Evolutionary conservation across 768 basidiomycete genomes (phyloP).

Genomic region (Wakefieldia striispora): DNA sequence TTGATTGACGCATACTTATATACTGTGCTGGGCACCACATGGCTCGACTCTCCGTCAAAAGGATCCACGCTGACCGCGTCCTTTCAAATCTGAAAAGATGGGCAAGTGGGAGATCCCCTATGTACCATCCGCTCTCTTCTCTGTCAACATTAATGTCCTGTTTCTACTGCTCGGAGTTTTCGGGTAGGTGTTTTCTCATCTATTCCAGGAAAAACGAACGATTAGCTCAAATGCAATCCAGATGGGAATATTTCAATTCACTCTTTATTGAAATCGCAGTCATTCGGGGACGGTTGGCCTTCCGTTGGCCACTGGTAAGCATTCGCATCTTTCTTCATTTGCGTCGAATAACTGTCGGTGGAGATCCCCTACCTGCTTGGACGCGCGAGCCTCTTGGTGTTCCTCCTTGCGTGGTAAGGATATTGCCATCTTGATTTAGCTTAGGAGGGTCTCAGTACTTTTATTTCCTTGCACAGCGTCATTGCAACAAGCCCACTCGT

Average conservation of each 20-base stretch:
- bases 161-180: too few relatives aligned
- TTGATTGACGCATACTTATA: too few relatives aligned
- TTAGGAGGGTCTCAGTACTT: too few relatives aligned
- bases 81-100: neutral
- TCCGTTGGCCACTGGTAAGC: conserved; percentile 22
- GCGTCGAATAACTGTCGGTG: neutral
- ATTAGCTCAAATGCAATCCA: neutral
- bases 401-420: too few relatives aligned
- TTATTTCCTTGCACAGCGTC: too few relatives aligned
- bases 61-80: neutral
- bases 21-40: neutral
- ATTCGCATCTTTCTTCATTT: neutral
- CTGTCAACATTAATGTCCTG: too few relatives aligned
- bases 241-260: too few relatives aligned
- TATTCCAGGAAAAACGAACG: too few relatives aligned
- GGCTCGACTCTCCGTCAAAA: neutral
- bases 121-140: neutral
- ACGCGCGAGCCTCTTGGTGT: conserved; percentile 8
- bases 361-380: conserved; percentile 25
- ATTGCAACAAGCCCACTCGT: too few relatives aligned
- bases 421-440: too few relatives aligned
- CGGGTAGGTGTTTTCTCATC: too few relatives aligned
- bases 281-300: conserved; percentile 11
- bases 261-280: too few relatives aligned
- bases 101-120: neutral